phyloP scores from a whole-genome alignment of 2,329 filamentous ascomycete genomes.

The Ascochyta koolunga region DNA sequence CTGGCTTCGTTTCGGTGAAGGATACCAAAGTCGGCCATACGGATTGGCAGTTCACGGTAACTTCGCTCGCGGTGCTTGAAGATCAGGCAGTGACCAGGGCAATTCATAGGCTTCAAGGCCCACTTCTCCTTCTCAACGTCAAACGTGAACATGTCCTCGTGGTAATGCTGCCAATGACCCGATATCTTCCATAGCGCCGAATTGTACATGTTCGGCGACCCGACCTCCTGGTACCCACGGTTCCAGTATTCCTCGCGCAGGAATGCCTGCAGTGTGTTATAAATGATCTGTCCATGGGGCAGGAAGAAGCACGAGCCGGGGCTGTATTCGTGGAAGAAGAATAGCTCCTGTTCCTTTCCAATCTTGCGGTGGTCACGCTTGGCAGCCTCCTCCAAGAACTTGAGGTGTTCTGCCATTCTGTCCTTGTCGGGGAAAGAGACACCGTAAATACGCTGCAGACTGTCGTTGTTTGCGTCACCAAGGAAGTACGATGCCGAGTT shows the following conservation, averaged over 20 bases:
- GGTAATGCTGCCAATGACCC: slow-evolving; percentile 90
- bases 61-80: slow-evolving; percentile 83
- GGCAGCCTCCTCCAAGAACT: slow-evolving; percentile 95
- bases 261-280: slow-evolving; percentile 84
- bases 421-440: slow-evolving; percentile 98
- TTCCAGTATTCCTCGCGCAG: slow-evolving; percentile 89
- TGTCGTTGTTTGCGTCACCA: slow-evolving; percentile 91
- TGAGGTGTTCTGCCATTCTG: slow-evolving; percentile 87
- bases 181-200: slow-evolving; percentile 91
- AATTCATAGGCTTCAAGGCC: slow-evolving; percentile 97
- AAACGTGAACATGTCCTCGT: slow-evolving; percentile 95
- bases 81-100: slow-evolving; percentile 89
- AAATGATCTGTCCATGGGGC: slow-evolving; percentile 90
- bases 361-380: slow-evolving; percentile 96
- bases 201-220: slow-evolving; percentile 96
- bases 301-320: slow-evolving; percentile 92
- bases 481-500: slow-evolving; percentile 89
- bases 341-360: slow-evolving; percentile 93
- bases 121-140: slow-evolving; percentile 81
- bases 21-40: slow-evolving; percentile 94
- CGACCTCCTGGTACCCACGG: slow-evolving; percentile 92
- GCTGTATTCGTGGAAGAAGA: slow-evolving; percentile 95
- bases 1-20: slow-evolving; percentile 95
- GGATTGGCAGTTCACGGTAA: slow-evolving; percentile 87
- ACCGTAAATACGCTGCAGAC: slow-evolving; percentile 93